A percentile compares a stretch with the other conserved stretches of the same genome.
Conservation (phyloP, 257 asterid genomes). For the Przewalskia tangutica region DNA sequence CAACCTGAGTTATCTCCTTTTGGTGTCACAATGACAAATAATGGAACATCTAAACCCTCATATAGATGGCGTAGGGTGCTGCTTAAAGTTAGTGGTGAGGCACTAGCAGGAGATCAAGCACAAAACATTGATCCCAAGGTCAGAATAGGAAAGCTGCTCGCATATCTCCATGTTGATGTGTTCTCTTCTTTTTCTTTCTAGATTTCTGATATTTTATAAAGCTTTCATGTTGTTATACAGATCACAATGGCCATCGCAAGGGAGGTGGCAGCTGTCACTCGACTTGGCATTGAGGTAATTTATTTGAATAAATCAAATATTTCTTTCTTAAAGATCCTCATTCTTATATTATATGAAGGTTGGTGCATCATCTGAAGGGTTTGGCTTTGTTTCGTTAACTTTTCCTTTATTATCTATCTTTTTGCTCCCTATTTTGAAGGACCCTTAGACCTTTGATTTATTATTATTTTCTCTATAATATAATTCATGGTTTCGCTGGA, state of each 20-base stretch:
- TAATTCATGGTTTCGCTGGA: neutral
- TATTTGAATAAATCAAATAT: neutral
- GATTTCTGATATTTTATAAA: neutral
- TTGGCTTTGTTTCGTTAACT: neutral
- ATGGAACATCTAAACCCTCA: conserved; percentile 33
- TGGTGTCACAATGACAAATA: conserved; percentile 42
- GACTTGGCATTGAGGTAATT: conserved; percentile 83
- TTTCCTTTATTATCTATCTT: neutral
- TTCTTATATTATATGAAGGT: neutral
- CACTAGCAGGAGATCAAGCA: conserved; percentile 90
- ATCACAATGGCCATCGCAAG: conserved; percentile 92
- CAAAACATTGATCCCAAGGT: conserved; percentile 98
- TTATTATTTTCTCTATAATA: neutral
- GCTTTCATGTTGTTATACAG: conserved; percentile 20
- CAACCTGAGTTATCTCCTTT: conserved; percentile 29
- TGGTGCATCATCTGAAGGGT: neutral
- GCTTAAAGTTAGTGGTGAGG: conserved; percentile 98
- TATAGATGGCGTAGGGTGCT: conserved; percentile 88
- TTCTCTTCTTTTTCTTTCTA: neutral
- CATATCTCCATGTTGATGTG: neutral
- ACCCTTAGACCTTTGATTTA: neutral
- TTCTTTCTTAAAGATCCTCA: neutral
- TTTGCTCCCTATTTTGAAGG: neutral
- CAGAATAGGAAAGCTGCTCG: conserved; percentile 3
- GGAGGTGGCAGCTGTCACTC: conserved; percentile 93